These are phyloP conservation scores for Brassica rapa DNA, from an alignment of 345 rosid genomes.

Conservation along the genomic window DNA sequence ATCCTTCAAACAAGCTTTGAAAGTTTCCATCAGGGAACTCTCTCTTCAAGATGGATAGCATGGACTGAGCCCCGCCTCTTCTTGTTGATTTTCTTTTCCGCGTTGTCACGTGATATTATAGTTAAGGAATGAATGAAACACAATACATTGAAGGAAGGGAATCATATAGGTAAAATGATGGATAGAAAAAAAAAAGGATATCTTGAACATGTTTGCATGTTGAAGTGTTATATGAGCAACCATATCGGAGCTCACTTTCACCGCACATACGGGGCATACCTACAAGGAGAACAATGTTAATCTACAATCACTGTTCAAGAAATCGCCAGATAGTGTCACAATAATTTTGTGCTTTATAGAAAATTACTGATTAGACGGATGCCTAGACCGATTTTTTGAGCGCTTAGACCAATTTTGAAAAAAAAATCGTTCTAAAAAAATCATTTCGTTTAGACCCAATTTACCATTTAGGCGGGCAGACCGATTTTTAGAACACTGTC, in stretches of 20 bases:
- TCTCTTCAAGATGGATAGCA: conserved; percentile 73
- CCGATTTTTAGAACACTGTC: background rate
- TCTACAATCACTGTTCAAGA: background rate
- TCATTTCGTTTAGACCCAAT: background rate
- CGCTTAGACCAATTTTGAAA: background rate
- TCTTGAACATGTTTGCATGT: conserved; percentile 88
- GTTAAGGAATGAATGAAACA: conserved; percentile 57
- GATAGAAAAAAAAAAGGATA: conserved; percentile 56
- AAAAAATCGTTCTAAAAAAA: no score
- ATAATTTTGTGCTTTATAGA: background rate
- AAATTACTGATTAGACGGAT: background rate
- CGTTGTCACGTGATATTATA: conserved; percentile 65
- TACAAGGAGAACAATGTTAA: conserved; percentile 38
- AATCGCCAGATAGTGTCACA: background rate
- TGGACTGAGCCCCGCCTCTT: conserved; percentile 77
- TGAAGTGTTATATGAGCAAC: conserved; percentile 94
- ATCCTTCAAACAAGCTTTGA: conserved; percentile 70
- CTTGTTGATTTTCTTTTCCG: conserved; percentile 85
- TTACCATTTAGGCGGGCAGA: background rate
- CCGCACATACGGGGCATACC: conserved; percentile 92
- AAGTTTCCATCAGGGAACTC: conserved; percentile 87
- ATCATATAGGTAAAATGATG: background rate
- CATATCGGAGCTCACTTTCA: conserved; percentile 92
- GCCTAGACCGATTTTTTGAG: background rate
- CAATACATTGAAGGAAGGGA: background rate